A percentile compares a stretch with the other conserved stretches of the same genome.
phyloP scores from a whole-genome alignment of 1,284 basidiomycete genomes.

The Microbotryum lychnidis-dioicae region DNA sequence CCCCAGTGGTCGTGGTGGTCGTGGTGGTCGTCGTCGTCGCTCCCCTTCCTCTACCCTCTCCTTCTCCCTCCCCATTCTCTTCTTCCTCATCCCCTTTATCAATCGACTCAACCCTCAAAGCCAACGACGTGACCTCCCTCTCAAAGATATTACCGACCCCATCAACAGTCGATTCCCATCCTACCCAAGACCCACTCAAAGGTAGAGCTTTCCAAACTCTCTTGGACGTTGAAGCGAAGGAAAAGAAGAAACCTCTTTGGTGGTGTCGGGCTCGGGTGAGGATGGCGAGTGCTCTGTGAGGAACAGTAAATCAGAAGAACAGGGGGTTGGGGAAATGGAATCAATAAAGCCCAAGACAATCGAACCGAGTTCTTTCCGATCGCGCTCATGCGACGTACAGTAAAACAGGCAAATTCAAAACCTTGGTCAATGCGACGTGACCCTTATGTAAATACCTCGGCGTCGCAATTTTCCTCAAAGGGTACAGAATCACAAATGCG shows the following conservation, averaged over 20 bases:
- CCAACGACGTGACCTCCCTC: neutral
- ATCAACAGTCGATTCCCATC: constrained; percentile 12
- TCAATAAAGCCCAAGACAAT: neutral
- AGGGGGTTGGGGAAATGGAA: neutral
- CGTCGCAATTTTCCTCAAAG: constrained; percentile 15
- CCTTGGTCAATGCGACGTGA: constrained; percentile 27
- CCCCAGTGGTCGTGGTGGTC: too few relatives aligned
- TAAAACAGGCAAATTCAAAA: constrained; percentile 22
- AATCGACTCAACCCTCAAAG: constrained; percentile 1
- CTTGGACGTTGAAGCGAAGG: neutral
- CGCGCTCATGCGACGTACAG: neutral
- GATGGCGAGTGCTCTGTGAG: constrained; percentile 12
- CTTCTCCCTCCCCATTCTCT: neutral
- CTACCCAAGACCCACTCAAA: constrained; percentile 1
- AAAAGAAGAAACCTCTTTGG: neutral
- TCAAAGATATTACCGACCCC: constrained; percentile 15
- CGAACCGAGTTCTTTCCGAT: neutral
- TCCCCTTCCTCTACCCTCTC: neutral
- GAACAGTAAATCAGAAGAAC: constrained; percentile 9
- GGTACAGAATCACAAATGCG: constrained; percentile 26
- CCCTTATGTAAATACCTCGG: constrained; percentile 26
- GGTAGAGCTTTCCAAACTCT: neutral
- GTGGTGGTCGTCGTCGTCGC: neutral
- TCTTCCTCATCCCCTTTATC: neutral
- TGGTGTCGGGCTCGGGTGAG: neutral